phyloP scores from a whole-genome alignment of 495 filamentous ascomycete species.

The Annulohypoxylon stygium region DNA sequence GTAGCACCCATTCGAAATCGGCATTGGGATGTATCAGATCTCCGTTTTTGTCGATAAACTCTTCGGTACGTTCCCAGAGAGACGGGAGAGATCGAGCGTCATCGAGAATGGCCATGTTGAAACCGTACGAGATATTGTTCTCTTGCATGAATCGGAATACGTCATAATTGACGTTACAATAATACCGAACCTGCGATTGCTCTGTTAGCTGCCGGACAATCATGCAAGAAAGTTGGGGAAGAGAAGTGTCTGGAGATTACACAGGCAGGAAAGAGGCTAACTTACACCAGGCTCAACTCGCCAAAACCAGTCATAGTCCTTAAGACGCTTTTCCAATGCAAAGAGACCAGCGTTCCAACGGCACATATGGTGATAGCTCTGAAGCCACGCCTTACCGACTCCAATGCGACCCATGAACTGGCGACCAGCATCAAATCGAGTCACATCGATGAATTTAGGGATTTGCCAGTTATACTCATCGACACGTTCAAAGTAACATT shows the following conservation, averaged over 20 bases:
- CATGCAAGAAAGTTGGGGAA: not conserved
- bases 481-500: slow-evolving; percentile 79
- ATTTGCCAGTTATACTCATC: slow-evolving; percentile 79
- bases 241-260: slow-evolving; percentile 1
- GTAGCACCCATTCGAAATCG: slow-evolving; percentile 64
- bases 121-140: slow-evolving; percentile 77
- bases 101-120: slow-evolving; percentile 69
- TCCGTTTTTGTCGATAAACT: slow-evolving; percentile 62
- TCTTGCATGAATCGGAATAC: slow-evolving; percentile 82
- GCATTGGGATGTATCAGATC: slow-evolving; percentile 63
- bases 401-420: slow-evolving; percentile 67
- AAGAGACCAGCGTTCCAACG: slow-evolving; percentile 83
- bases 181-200: slow-evolving; percentile 64
- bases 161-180: slow-evolving; percentile 77
- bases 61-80: slow-evolving; percentile 61
- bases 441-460: slow-evolving; percentile 74
- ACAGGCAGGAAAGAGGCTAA: slow-evolving; percentile 39
- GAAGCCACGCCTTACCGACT: slow-evolving; percentile 67
- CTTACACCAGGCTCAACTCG: slow-evolving; percentile 72
- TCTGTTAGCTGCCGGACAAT: slow-evolving; percentile 20
- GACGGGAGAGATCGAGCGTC: slow-evolving; percentile 65
- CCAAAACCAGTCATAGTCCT: slow-evolving; percentile 81
- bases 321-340: slow-evolving; percentile 75
- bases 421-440: slow-evolving; percentile 65
- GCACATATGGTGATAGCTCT: slow-evolving; percentile 79